Evolutionary conservation across 2,329 filamentous ascomycete species (phyloP), one percentile per base, ranked within the genome.

Genomic region (Beauveria rudraprayagi): DNA sequence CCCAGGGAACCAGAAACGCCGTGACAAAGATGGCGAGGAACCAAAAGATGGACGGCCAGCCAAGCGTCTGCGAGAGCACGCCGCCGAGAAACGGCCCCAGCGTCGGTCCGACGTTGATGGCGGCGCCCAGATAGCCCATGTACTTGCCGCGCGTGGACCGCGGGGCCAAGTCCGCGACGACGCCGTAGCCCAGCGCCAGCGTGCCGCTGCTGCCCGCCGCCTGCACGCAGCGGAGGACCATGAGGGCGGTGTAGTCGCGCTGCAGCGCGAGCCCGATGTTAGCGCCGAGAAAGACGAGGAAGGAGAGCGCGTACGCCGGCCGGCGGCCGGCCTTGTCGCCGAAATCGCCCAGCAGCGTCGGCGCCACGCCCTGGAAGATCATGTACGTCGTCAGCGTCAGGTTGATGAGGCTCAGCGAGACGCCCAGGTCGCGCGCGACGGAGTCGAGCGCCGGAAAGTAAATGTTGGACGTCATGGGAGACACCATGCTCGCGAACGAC

Each of bases 31-130:
- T 86, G 43, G 82, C 77, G 61, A 87, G 77, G 67, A 89, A 88
- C 86, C 86, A 89, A 66, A 89, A 89, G 61, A 88, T 83, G 60
- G 82, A 78, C n/a, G 82, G 75, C 87, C 87, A 90, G 9, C 84
- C 85, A 0, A 88, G 76, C 63, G 81, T 87, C 64, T 88, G 76
- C 19, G 80, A 79, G 19, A 91, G 71, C 1, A 89, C 64, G 1
- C 87, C 88, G 16, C 88, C 87, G 3, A 90, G 74, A 1, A 88
- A 78, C 0, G 87, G 86, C 0, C 83, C 80, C 5, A 84, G 60
- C 0, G 81, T 73, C 3, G 81, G 80, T 0, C 80, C 81, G 34
- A 89, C 68, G 3, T 86, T 83, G 59, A 82, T 76, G 17, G 82
- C 85, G 4, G 78, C 78, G 37, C 80, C 81, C n/a, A 86, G 83